phyloP scores from a whole-genome alignment of 2,329 filamentous ascomycete genomes.

The Fulvia fulva region DNA sequence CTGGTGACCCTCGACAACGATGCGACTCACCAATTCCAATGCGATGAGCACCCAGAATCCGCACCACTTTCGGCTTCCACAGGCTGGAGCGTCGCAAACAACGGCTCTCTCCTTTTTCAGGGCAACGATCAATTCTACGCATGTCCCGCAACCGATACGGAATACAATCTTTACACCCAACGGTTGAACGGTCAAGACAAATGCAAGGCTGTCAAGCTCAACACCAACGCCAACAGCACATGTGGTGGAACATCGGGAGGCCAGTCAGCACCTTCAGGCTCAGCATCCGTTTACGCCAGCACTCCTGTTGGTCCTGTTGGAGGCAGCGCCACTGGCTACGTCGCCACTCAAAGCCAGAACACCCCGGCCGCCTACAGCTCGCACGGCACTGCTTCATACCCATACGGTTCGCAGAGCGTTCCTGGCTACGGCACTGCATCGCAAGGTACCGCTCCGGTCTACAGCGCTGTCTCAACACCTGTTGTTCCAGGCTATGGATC shows the following conservation, averaged over 20 bases:
- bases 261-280: not conserved
- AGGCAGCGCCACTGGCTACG: constrained; percentile 5
- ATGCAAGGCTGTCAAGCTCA: constrained; percentile 16
- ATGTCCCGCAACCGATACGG: constrained; percentile 12
- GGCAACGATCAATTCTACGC: constrained; percentile 18
- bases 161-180: constrained; percentile 19
- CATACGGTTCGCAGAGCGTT: not conserved
- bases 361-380: not conserved
- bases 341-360: not conserved
- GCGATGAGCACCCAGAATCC: constrained; percentile 12
- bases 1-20: constrained; percentile 14
- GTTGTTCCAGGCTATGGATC: constrained; percentile 6
- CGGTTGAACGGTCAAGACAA: constrained; percentile 15
- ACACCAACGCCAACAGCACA: constrained; percentile 9
- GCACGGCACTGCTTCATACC: not conserved
- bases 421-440: constrained; percentile 3
- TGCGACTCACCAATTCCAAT: constrained; percentile 19
- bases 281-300: not conserved
- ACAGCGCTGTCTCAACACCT: constrained; percentile 1
- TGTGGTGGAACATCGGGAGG: constrained; percentile 3
- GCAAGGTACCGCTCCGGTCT: not conserved
- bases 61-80: constrained; percentile 4
- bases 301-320: constrained; percentile 3
- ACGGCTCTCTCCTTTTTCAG: constrained; percentile 14
- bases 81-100: constrained; percentile 15